Percentiles rank a stretch among this genome's conserved stretches.
Evolutionary conservation across 1,284 basidiomycete species (phyloP).

Genomic region (Ceratobasidium sp.): DNA sequence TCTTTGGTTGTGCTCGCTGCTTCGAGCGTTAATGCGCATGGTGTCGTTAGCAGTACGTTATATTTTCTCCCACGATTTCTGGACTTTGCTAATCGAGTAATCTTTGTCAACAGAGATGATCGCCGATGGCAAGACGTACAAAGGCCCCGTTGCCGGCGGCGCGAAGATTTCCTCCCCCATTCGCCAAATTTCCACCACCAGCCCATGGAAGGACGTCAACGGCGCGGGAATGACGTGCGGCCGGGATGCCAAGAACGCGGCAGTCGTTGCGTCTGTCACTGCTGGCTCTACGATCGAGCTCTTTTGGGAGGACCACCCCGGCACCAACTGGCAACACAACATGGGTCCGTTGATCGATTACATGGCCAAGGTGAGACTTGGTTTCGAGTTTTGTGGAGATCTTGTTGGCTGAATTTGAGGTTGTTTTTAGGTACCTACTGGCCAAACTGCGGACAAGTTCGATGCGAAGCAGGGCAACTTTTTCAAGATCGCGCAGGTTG

Average conservation of each 20-base stretch:
- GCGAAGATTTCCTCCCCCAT: constrained; percentile 65
- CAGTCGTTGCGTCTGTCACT: constrained; percentile 69
- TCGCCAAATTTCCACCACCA: constrained; percentile 68
- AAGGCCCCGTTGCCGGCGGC: constrained; percentile 62
- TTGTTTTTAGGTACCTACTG: constrained; percentile 51
- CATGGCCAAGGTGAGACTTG: constrained; percentile 69
- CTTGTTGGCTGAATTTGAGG: not conserved
- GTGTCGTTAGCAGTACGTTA: constrained; percentile 14
- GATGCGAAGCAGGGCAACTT: constrained; percentile 70
- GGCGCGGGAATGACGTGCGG: constrained; percentile 77
- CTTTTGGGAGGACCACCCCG: constrained; percentile 69
- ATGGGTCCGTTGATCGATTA: constrained; percentile 80
- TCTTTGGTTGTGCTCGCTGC: constrained; percentile 33
- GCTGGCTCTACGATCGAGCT: constrained; percentile 73
- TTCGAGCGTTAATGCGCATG: constrained; percentile 26
- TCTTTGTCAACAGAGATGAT: constrained; percentile 54
- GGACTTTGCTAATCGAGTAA: not conserved
- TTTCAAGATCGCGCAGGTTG: constrained; percentile 75
- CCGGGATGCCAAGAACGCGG: constrained; percentile 65
- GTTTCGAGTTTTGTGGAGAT: not conserved
- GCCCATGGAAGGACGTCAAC: constrained; percentile 73
- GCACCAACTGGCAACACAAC: constrained; percentile 74
- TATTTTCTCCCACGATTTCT: not conserved
- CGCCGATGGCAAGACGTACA: constrained; percentile 69
- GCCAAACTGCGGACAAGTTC: constrained; percentile 70